Evolutionary conservation across 169 alveolate genomes (phyloP), one percentile per base, ranked within the genome.

Genomic region (Ichthyophthirius multifiliis): DNA sequence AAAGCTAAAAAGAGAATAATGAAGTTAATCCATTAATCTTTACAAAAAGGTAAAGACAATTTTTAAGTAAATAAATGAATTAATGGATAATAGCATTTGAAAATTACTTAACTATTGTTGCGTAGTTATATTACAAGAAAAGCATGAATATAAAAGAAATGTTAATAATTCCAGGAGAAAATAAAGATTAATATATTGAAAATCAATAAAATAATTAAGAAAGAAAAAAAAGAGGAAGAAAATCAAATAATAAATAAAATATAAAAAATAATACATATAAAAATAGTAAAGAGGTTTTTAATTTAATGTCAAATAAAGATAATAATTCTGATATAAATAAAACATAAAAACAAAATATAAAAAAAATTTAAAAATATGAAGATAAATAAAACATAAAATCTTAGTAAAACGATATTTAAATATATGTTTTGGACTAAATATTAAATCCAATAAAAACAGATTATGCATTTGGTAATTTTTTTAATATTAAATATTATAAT

Each of bases 401-500:
- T 15, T 18, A 55, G 31, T 55, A 55, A 13, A 55, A 55, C 15
- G 71, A 55, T n/a, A 55, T 55, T 1, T 23, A 55, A 27, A 13
- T 55, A 20, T 55, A 34, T 23, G 31, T 55, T 39, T 39, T 55
- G 75, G 62, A 65, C 46, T 15, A 75, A 64, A 62, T 55, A 7
- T 27, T 55, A 16, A 55, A 55, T 55, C 92, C 92, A 3, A 62
- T 87, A 18, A 76, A 89, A 41, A 55, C 64, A 37, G 92, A 87
- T 65, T 81, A 83, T 39, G 83, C 92, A 20, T 87, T 87, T 62
- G 92, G 92, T 87, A 87, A 55, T 75, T 20, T 55, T 20, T 18
- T 23, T 55, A 12, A n/a, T n/a, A n/a, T n/a, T n/a, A n/a, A n/a
- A n/a, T n/a, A n/a, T n/a, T n/a, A n/a, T n/a, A n/a, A n/a, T n/a